phyloP scores from a whole-genome alignment of 2,329 filamentous ascomycete genomes.

The Aspergillus flavus region DNA sequence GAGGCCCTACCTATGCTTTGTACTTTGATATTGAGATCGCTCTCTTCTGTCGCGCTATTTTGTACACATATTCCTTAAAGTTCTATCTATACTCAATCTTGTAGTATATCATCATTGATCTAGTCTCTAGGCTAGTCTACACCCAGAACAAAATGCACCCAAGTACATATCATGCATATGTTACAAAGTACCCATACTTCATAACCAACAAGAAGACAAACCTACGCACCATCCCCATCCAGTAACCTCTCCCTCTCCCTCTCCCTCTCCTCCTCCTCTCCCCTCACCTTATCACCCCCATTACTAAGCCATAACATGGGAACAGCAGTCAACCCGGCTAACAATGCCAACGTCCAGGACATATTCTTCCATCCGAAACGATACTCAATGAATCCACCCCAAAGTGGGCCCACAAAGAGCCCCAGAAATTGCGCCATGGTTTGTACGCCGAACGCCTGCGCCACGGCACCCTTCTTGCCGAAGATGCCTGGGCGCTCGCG shows the following conservation, averaged over 20 bases:
- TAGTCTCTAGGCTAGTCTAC: background rate
- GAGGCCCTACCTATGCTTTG: too few species aligned
- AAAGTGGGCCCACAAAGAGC: slow-evolving; percentile 61
- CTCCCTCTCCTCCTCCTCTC: background rate
- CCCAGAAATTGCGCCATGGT: slow-evolving; percentile 65
- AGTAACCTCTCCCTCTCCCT: slow-evolving; percentile 15
- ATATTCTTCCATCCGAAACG: slow-evolving; percentile 36
- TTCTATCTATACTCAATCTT: background rate
- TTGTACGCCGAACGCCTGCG: slow-evolving; percentile 67
- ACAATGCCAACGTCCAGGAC: slow-evolving; percentile 30
- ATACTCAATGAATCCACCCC: slow-evolving; percentile 51
- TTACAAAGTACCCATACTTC: background rate
- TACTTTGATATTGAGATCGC: too few species aligned
- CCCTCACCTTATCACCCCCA: background rate
- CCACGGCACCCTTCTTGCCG: slow-evolving; percentile 56
- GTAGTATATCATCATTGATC: background rate
- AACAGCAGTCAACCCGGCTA: slow-evolving; percentile 31
- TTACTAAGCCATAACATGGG: slow-evolving; percentile 27
- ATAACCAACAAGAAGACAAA: background rate
- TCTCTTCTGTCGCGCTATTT: too few species aligned
- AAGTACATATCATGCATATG: background rate
- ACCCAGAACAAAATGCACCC: background rate
- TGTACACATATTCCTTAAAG: too few species aligned
- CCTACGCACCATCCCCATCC: background rate
- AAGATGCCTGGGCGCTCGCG: slow-evolving; percentile 69